A percentile compares a stretch with the other conserved stretches of the same genome.
Conservation (phyloP, 2,329 filamentous ascomycete genomes). For the Pezicula neosporulosa region DNA sequence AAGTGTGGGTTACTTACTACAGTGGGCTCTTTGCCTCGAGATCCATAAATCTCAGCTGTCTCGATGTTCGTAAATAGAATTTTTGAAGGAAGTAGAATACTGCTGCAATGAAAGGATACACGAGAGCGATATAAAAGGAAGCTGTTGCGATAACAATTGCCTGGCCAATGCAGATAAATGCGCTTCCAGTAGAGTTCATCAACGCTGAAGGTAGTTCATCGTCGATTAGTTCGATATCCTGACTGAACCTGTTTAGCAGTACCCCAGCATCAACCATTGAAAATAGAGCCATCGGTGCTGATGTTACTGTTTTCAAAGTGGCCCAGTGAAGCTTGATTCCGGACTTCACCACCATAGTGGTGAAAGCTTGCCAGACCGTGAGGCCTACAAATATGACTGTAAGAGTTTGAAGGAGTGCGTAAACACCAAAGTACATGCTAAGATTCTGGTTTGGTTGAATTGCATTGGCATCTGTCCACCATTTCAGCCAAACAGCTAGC, state of each 20-base stretch:
- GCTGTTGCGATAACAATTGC: slow-evolving; percentile 27
- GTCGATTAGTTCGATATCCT: slow-evolving; percentile 16
- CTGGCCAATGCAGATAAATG: not conserved
- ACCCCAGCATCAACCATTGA: slow-evolving; percentile 6
- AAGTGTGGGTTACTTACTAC: slow-evolving; percentile 18
- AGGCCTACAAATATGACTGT: not conserved
- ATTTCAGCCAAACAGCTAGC: slow-evolving; percentile 26
- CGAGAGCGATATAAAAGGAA: slow-evolving; percentile 12
- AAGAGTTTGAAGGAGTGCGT: not conserved
- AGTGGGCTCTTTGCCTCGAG: slow-evolving; percentile 37
- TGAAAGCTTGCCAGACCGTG: not conserved
- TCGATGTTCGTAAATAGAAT: slow-evolving; percentile 40
- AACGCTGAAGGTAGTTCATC: slow-evolving; percentile 11
- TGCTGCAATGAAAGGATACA: slow-evolving; percentile 17
- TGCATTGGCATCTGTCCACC: slow-evolving; percentile 23
- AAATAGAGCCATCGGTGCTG: slow-evolving; percentile 8
- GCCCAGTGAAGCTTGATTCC: not conserved
- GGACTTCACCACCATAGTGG: not conserved
- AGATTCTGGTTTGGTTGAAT: slow-evolving; percentile 7
- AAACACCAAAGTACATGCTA: slow-evolving; percentile 17
- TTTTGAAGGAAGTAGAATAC: slow-evolving; percentile 27
- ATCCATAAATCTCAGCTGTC: slow-evolving; percentile 42
- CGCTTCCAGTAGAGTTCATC: not conserved
- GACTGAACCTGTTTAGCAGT: slow-evolving; percentile 12
- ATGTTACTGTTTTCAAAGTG: not conserved